Conservation (phyloP, 805 yeast genomes). For the Zygosaccharomyces bailii region DNA sequence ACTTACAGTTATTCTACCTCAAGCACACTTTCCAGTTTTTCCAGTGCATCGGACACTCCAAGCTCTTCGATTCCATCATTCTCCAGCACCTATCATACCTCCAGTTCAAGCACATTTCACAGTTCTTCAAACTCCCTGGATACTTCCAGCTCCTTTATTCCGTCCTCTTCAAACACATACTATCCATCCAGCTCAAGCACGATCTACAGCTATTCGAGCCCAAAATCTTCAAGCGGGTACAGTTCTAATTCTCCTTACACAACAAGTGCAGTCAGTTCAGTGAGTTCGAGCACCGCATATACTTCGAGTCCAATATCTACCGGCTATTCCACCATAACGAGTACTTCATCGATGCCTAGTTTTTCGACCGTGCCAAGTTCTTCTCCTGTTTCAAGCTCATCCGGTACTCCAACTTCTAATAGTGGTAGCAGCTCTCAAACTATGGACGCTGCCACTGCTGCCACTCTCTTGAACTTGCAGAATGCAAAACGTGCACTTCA, state of each 20-base stretch:
- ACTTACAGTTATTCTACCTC: constrained; percentile 1
- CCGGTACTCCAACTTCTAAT: constrained; percentile 21
- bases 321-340: not conserved
- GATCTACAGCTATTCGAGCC: not conserved
- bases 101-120: not conserved
- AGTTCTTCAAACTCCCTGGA: not conserved
- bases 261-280: too few relatives aligned
- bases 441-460: constrained; percentile 23
- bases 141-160: not conserved
- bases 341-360: not conserved
- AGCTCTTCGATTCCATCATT: not conserved
- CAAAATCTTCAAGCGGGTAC: constrained; percentile 1
- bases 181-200: not conserved
- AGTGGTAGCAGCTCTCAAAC: constrained; percentile 18
- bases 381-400: constrained; percentile 21
- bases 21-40: not conserved
- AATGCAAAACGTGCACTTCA: constrained; percentile 49
- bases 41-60: not conserved
- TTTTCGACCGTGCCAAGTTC: constrained; percentile 12
- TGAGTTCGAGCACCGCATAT: not conserved
- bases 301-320: constrained; percentile 9
- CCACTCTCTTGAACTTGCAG: constrained; percentile 44
- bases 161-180: constrained; percentile 3
- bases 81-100: too few relatives aligned
- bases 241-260: not conserved